Base-by-base conservation (phyloP, 2,329 filamentous ascomycete genomes). In the Triangularia setosa region DNA sequence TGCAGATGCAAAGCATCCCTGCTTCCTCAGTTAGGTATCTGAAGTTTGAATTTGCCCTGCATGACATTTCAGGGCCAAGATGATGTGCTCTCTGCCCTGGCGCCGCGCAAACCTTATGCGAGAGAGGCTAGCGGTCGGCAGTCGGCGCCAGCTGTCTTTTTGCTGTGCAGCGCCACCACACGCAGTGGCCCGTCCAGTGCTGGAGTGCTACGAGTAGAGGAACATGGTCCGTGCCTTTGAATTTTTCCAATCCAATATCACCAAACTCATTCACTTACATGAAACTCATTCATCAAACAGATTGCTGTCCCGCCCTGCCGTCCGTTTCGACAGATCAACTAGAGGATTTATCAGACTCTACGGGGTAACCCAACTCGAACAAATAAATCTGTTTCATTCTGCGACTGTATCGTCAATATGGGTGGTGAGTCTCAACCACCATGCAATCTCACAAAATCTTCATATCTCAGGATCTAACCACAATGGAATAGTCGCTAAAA, bases 401-500 rank as follows among this genome's bases (percentile, higher is more conserved):
- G 40, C 40, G 40, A 48, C 6, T 48, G 21, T 21, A 48, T n/a
- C 24, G 52, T 28, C 52, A 55, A 25, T 28, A 55, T 55, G 52
- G 52, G 52, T 55, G 52, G 52, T 55, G 14, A 55, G 52, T 55
- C 18, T 4, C 16, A n/a, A 27, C 33, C 33, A 14, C 33, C 33
- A 40, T n/a, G n/a, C n/a, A n/a, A n/a, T n/a, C 40, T 48, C 40
- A 48, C 2, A n/a, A n/a, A 9, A 33, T 18, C 40, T 7, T 48
- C 40, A 48, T 9, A 48, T 21, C 40, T 18, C 18, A 21, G 33
- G n/a, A 1, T n/a, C 40, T 48, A 48, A 48, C 9, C 79, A 21
- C 40, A 21, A 1, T 6, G n/a, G 3, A 48, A 48, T 21, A 55
- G 87, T 93, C 71, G 87, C 89, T 68, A 97, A 96, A 82, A 92